Evolutionary conservation across 495 filamentous ascomycete genomes (phyloP), one percentile per base, ranked within the genome.

Genomic region (Annulohypoxylon maeteangense): DNA sequence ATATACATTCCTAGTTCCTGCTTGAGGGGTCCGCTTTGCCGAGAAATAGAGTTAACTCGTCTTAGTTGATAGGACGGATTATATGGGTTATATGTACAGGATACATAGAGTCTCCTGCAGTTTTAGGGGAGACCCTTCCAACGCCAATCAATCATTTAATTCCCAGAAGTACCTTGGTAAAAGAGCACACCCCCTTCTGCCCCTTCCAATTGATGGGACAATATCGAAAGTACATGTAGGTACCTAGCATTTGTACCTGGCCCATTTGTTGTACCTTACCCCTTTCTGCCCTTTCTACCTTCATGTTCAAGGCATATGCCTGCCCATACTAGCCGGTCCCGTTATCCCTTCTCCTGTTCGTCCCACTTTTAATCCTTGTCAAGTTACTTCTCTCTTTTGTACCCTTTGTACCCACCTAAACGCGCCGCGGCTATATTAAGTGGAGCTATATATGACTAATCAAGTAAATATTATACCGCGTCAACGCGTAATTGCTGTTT

Each of bases 71-170:
- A 55, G 31, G 51, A 20, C n/a, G 51, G 53, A 47, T 40, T 14
- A 14, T 7, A 2, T 10, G 8, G 32, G 32, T 56, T 11, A 47
- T 29, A 62, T 42, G 54, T 69, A 69, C 32, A 27, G 10, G 1
- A 47, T 71, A 65, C 68, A 61, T 70, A 7, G 23, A 36, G 58
- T 8, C 42, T 55, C 38, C 55, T 44, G 54, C 29, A 42, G 68
- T 65, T 67, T 71, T 66, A 66, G 62, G 68, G 69, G 63, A 48
- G 59, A 67, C 57, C 69, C 62, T 72, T 72, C 69, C 69, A 67
- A 72, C 69, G 64, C 69, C 69, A 72, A 72, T 72, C 69, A 72
- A 63, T 67, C 69, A 66, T 29, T 23, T 29, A 55, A 34, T 54
- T 53, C 34, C 34, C 38, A 54, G 27, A 53, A 22, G 45, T 47